Percentiles rank a stretch among this genome's conserved stretches.
Evolutionary conservation across 1,139 yeast genomes (phyloP).

Genomic region (Pichia sp.): DNA sequence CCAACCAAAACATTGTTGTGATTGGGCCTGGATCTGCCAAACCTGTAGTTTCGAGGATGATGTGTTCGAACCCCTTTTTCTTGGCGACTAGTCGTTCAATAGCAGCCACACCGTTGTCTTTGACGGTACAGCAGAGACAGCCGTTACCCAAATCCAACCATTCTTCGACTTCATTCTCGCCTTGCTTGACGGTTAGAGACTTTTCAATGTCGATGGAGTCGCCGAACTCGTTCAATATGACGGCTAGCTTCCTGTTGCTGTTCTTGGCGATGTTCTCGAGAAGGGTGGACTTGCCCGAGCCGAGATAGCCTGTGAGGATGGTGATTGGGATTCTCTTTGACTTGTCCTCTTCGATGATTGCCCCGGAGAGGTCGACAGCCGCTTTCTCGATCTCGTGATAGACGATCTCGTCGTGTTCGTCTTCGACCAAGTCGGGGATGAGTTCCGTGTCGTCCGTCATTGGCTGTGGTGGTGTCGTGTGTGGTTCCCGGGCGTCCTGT

Average conservation of each 20-base stretch:
- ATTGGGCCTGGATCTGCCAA: slow-evolving; percentile 99
- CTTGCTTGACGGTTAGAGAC: slow-evolving; percentile 73
- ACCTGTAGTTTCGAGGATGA: slow-evolving; percentile 91
- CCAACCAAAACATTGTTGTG: slow-evolving; percentile 97
- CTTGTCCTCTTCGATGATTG: slow-evolving; percentile 24
- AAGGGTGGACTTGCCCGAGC: slow-evolving; percentile 92
- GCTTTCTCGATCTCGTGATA: slow-evolving; percentile 19
- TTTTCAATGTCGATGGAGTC: slow-evolving; percentile 89
- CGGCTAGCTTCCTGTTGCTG: slow-evolving; percentile 75
- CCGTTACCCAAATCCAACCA: slow-evolving; percentile 98
- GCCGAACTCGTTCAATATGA: slow-evolving; percentile 88
- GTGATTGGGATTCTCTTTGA: slow-evolving; percentile 76
- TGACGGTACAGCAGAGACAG: slow-evolving; percentile 94
- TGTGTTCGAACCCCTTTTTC: slow-evolving; percentile 73
- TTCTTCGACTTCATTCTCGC: slow-evolving; percentile 65
- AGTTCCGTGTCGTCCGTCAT: slow-evolving; percentile 36
- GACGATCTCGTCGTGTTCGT: slow-evolving; percentile 37
- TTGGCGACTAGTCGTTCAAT: slow-evolving; percentile 82
- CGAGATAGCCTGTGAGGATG: slow-evolving; percentile 90
- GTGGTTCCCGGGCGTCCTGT: too few species aligned
- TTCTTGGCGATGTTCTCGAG: slow-evolving; percentile 69
- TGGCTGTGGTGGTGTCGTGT: too few species aligned
- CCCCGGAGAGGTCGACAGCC: slow-evolving; percentile 13
- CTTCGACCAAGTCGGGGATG: slow-evolving; percentile 51
- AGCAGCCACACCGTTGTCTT: slow-evolving; percentile 92